These are phyloP conservation scores for Claviceps fusiformis DNA, from an alignment of 2,329 filamentous ascomycete genomes.

Conservation along the genomic window DNA sequence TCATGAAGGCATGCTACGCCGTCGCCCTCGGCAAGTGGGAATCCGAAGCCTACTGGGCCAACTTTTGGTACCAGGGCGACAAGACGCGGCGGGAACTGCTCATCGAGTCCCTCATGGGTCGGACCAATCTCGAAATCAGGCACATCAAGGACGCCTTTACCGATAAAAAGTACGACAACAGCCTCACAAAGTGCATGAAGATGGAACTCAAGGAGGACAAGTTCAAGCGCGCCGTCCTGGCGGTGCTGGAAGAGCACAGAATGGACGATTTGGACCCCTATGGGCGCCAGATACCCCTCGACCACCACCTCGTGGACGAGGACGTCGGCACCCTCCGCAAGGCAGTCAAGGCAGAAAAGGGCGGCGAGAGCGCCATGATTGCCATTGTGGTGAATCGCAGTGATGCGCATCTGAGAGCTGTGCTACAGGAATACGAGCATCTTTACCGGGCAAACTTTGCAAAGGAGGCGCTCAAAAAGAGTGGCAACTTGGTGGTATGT, in stretches of 20 bases:
- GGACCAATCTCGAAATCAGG: slow-evolving; percentile 74
- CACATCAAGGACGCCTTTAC: slow-evolving; percentile 78
- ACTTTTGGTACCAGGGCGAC: slow-evolving; percentile 91
- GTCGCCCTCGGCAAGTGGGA: slow-evolving; percentile 85
- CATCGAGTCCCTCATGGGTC: slow-evolving; percentile 85
- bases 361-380: slow-evolving; percentile 81
- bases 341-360: slow-evolving; percentile 57
- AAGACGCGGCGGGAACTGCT: slow-evolving; percentile 75
- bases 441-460: slow-evolving; percentile 72
- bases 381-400: slow-evolving; percentile 68
- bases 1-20: slow-evolving; percentile 86
- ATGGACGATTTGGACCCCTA: slow-evolving; percentile 68
- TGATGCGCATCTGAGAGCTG: slow-evolving; percentile 68
- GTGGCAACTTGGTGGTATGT: slow-evolving; percentile 82
- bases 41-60: slow-evolving; percentile 92
- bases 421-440: slow-evolving; percentile 63
- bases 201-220: slow-evolving; percentile 91
- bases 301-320: slow-evolving; percentile 47
- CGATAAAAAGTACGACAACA: slow-evolving; percentile 84
- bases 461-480: slow-evolving; percentile 74
- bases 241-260: slow-evolving; percentile 67
- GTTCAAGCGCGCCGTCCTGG: slow-evolving; percentile 76
- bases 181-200: slow-evolving; percentile 72
- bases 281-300: slow-evolving; percentile 43
- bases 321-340: slow-evolving; percentile 62